Base-by-base conservation (phyloP, 768 basidiomycete genomes). In the Daedalea quercina region DNA sequence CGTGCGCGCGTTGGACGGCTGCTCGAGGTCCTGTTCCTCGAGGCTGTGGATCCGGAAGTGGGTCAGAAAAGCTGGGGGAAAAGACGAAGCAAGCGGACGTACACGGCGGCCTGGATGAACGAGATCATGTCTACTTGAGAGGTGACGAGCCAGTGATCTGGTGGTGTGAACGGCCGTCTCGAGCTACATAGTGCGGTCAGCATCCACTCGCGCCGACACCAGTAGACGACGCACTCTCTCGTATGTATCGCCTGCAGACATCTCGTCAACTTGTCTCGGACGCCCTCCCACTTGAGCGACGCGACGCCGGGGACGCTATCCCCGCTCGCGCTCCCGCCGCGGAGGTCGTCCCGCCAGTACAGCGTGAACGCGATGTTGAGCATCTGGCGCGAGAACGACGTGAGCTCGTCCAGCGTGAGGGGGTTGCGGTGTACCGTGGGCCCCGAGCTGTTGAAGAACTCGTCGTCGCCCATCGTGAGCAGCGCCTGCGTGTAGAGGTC, bases 401-500 rank as follows among this genome's bases (percentile, higher is more conserved):
- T 70, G 20, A 97, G 76, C 58, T 98, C 96, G 60, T 95, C 91
- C 8, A 94, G 65, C 0, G 76, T 74, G 1, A 98, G 76, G 0
- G 94, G 88, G 56, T 94, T 95, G 19, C n/a, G 73, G 64, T 3
- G 70, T 62, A 15, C 61, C 48, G 37, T 3, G 94, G 88, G 56
- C 94, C 95, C n/a, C 17, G 73, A 63, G 3, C 70, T 61, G 15
- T 61, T 48, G 65, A 96, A 96, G 72, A 98, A 98, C 65, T 98
- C 96, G 68, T 97, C 95, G 60, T 99, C 96, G 1, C 90, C 90
- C 78, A 98, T 90, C 0, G 93, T 93, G 28, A 92, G 74, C 28
- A 98, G 77, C 1, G 84, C 80, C 54, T 94, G 88, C 1, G 82
- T 77, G 67, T 96, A 95, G 11, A 96, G 67, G 47, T 94, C 86